Percentiles rank a stretch among this genome's conserved stretches.
Evolutionary conservation across 345 rosid genomes (phyloP).

Genomic region (Camelina neglecta): DNA sequence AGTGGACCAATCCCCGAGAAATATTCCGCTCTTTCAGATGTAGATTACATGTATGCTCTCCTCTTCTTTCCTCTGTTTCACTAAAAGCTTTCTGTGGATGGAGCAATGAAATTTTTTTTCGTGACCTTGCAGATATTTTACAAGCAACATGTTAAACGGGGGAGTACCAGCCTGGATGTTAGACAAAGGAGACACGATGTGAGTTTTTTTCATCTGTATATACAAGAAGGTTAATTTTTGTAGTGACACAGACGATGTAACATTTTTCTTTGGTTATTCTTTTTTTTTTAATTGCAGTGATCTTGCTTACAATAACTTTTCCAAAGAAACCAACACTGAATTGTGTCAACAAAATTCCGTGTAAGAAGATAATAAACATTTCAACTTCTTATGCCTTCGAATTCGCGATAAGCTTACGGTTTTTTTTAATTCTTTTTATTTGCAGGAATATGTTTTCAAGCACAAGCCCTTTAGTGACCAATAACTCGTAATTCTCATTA

Average conservation of each 20-base stretch:
- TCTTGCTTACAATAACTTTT: constrained; percentile 71
- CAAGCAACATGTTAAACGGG: constrained; percentile 56
- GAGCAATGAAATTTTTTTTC: constrained; percentile 30
- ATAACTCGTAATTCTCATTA: constrained; percentile 45
- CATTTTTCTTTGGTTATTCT: constrained; percentile 4
- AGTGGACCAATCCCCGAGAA: constrained; percentile 54
- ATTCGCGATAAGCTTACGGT: constrained; percentile 21
- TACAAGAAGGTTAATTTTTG: not conserved
- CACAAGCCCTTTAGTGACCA: constrained; percentile 54
- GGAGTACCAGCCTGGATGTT: constrained; percentile 54
- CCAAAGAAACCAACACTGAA: constrained; percentile 38
- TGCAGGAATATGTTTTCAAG: constrained; percentile 60
- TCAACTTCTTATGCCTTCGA: constrained; percentile 14
- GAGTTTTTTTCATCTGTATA: constrained; percentile 30
- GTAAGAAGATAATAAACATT: constrained; percentile 44
- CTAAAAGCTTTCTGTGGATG: not conserved
- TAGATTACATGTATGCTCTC: constrained; percentile 30
- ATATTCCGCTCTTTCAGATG: constrained; percentile 25
- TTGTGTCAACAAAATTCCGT: constrained; percentile 42
- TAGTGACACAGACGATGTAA: not conserved
- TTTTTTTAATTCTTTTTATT: not conserved
- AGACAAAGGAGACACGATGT: constrained; percentile 51
- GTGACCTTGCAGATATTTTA: constrained; percentile 40
- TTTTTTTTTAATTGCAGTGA: constrained; percentile 53
- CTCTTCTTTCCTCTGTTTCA: constrained; percentile 22